Percentiles rank a stretch among this genome's conserved stretches.
These are phyloP conservation scores for Jatropha multifida DNA, from an alignment of 441 rosid species.

Conservation along the genomic window DNA sequence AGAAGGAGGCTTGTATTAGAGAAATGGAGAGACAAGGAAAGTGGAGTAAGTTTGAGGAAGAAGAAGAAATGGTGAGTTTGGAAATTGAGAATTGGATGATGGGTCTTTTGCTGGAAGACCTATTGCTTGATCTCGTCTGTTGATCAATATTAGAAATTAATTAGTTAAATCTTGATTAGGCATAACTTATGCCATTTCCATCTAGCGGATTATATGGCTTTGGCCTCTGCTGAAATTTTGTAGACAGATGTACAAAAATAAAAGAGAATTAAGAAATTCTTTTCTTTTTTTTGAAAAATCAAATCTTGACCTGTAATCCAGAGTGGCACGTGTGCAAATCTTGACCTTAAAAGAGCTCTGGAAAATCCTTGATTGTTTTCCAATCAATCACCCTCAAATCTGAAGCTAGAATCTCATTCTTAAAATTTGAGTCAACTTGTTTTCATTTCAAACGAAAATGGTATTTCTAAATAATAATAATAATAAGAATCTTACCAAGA, in stretches of 20 bases:
- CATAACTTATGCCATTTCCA: constrained; percentile 12
- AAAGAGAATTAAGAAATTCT: neutral
- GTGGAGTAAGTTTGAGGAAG: constrained; percentile 50
- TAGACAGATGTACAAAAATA: neutral
- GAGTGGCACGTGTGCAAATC: neutral
- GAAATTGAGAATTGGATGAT: constrained; percentile 41
- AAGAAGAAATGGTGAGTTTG: constrained; percentile 34
- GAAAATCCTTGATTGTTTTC: neutral
- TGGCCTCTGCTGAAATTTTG: constrained; percentile 1
- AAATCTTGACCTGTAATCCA: constrained; percentile 11
- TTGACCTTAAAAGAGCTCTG: no score
- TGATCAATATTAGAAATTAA: neutral
- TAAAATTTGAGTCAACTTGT: no score
- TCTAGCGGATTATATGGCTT: neutral
- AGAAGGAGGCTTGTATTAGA: constrained; percentile 40
- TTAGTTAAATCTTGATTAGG: neutral
- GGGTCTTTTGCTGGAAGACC: constrained; percentile 43
- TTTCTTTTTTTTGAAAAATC: neutral
- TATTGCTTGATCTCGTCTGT: constrained; percentile 31
- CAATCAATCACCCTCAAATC: no score
- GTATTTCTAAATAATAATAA: no score
- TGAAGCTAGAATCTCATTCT: no score
- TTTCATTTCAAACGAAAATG: no score
- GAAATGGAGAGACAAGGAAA: constrained; percentile 43
- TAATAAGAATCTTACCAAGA: no score